These are phyloP conservation scores for Cercis canadensis DNA, from an alignment of 306 rosid genomes.

Conservation along the genomic window DNA sequence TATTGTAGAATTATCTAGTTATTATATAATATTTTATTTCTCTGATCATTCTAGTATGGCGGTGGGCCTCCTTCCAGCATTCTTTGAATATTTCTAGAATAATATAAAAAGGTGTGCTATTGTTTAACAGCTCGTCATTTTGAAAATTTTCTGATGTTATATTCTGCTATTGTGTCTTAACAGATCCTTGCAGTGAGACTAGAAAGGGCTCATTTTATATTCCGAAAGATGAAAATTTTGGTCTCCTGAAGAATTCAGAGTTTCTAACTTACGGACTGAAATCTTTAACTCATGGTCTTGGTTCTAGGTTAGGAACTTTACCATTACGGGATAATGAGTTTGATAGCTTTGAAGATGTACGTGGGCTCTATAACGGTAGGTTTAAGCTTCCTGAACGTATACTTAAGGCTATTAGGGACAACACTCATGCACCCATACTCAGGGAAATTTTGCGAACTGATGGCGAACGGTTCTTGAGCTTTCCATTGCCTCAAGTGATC, in stretches of 20 bases:
- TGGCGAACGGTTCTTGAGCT: slow-evolving; percentile 68
- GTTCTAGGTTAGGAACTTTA: no score
- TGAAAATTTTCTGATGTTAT: no score
- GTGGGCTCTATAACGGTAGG: slow-evolving; percentile 73
- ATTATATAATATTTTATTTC: no score
- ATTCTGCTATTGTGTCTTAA: not conserved
- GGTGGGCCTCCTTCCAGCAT: no score
- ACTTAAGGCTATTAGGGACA: slow-evolving; percentile 51
- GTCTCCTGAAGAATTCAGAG: slow-evolving; percentile 78
- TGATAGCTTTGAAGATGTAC: slow-evolving; percentile 71
- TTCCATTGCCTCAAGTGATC: slow-evolving; percentile 75
- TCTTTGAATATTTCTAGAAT: no score
- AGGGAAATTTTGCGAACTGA: slow-evolving; percentile 77
- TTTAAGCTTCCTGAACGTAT: slow-evolving; percentile 55
- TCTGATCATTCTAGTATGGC: no score
- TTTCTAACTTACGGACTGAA: slow-evolving; percentile 78
- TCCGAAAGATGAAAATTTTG: slow-evolving; percentile 83
- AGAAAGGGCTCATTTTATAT: slow-evolving; percentile 79
- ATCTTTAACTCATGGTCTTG: slow-evolving; percentile 65
- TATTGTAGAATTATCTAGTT: no score
- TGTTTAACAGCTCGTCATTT: no score
- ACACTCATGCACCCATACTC: slow-evolving; percentile 61
- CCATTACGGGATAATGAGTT: no score
- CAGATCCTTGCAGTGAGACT: slow-evolving; percentile 71
- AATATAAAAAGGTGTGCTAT: no score